Percentiles rank a stretch among this genome's conserved stretches.
Conservation (phyloP, 2,329 filamentous ascomycete species). For the Akanthomyces lecanii region DNA sequence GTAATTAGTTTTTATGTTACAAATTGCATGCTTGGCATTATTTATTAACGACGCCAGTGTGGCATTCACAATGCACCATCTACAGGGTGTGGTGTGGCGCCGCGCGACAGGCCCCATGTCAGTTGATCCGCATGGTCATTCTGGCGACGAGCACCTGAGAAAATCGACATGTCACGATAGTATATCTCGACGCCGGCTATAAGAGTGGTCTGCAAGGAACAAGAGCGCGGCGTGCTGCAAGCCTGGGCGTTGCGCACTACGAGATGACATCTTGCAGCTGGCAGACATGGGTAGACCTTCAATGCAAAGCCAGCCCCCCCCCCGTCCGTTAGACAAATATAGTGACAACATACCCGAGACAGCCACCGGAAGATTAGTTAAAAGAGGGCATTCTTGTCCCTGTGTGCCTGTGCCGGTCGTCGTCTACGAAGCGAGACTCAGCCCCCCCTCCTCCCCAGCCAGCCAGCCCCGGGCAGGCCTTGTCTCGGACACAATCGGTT, state of each 20-base stretch:
- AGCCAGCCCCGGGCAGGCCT: background rate
- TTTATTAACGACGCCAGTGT: background rate
- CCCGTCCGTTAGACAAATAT: too few species aligned
- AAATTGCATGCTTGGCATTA: background rate
- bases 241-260: too few species aligned
- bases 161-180: background rate
- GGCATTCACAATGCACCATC: background rate
- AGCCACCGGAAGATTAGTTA: too few species aligned
- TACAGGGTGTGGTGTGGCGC: background rate
- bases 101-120: background rate
- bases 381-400: too few species aligned
- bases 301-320: too few species aligned
- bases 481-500: slow-evolving; percentile 4
- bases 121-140: background rate
- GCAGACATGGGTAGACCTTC: too few species aligned
- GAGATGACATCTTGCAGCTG: too few species aligned
- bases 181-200: background rate
- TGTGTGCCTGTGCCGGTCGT: too few species aligned
- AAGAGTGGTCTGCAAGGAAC: background rate
- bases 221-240: too few species aligned
- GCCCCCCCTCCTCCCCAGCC: too few species aligned
- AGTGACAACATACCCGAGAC: too few species aligned
- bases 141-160: background rate
- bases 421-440: too few species aligned
- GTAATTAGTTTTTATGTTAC: background rate